These are phyloP conservation scores for Lumnitzera racemosa DNA, from an alignment of 345 rosid species.

Conservation along the genomic window DNA sequence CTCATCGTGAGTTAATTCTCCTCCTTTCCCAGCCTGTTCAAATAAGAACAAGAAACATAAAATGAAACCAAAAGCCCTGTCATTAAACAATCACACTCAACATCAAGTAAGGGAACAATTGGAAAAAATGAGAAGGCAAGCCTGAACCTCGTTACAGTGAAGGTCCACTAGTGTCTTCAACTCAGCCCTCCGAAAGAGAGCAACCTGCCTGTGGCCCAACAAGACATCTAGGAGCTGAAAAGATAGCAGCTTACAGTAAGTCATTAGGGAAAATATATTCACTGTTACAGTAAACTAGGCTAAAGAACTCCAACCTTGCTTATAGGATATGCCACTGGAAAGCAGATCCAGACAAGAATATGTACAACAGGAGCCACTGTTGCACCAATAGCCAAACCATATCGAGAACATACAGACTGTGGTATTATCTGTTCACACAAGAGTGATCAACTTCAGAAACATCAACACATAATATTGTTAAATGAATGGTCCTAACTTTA, in stretches of 20 bases:
- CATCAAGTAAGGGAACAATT: background rate
- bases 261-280: background rate
- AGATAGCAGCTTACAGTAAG: background rate
- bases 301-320: conserved; percentile 42
- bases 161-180: conserved; percentile 56
- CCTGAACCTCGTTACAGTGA: conserved; percentile 58
- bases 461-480: background rate
- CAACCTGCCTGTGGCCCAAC: conserved; percentile 46
- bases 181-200: conserved; percentile 59
- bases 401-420: conserved; percentile 49
- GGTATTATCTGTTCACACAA: conserved; percentile 38
- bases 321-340: conserved; percentile 62
- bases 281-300: background rate
- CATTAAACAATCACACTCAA: background rate
- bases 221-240: conserved; percentile 38
- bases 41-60: background rate
- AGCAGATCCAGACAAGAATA: conserved; percentile 49
- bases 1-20: conserved; percentile 60
- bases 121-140: background rate
- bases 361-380: conserved; percentile 43
- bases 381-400: conserved; percentile 61
- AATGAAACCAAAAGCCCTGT: background rate
- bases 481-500: background rate
- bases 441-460: background rate
- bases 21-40: conserved; percentile 66